phyloP scores from a whole-genome alignment of 2,329 filamentous ascomycete genomes.

The Pyricularia sp. region DNA sequence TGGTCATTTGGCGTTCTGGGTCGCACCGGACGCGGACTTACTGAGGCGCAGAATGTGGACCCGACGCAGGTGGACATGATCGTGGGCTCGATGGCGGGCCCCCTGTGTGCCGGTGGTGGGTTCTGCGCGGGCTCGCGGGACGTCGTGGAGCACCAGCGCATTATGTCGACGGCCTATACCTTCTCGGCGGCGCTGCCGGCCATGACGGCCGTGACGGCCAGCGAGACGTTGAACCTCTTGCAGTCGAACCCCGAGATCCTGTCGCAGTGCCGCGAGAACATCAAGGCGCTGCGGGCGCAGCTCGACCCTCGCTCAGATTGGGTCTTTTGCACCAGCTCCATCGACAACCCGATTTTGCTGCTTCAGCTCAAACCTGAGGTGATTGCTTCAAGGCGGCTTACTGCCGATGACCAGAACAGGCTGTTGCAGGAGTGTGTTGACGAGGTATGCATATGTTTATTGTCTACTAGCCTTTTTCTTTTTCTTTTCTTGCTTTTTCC shows the following conservation, averaged over 20 bases:
- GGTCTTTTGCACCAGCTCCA: slow-evolving; percentile 67
- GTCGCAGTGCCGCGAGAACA: slow-evolving; percentile 68
- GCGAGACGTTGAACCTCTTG: slow-evolving; percentile 74
- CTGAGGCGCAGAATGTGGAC: slow-evolving; percentile 94
- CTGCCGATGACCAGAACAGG: slow-evolving; percentile 65
- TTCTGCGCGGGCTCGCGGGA: slow-evolving; percentile 90
- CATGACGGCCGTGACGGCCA: slow-evolving; percentile 88
- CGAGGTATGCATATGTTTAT: slow-evolving; percentile 50
- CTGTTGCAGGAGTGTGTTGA: slow-evolving; percentile 88
- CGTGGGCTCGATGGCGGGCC: slow-evolving; percentile 79
- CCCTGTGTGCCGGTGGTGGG: slow-evolving; percentile 82
- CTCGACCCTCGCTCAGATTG: slow-evolving; percentile 89
- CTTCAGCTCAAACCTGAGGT: slow-evolving; percentile 75
- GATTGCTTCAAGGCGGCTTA: slow-evolving; percentile 54
- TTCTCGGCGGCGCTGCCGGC: slow-evolving; percentile 92
- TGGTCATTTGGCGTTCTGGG: slow-evolving; percentile 95
- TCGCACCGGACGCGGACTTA: slow-evolving; percentile 79
- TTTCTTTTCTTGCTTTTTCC: not conserved
- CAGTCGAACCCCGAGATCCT: slow-evolving; percentile 80
- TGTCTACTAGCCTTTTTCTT: not conserved
- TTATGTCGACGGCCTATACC: slow-evolving; percentile 83
- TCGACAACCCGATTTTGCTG: slow-evolving; percentile 79
- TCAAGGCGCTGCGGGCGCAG: slow-evolving; percentile 71
- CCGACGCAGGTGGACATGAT: slow-evolving; percentile 94
- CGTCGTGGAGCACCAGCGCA: slow-evolving; percentile 91